phyloP scores from a whole-genome alignment of 2,329 filamentous ascomycete genomes.

The Cladosporium velox region DNA sequence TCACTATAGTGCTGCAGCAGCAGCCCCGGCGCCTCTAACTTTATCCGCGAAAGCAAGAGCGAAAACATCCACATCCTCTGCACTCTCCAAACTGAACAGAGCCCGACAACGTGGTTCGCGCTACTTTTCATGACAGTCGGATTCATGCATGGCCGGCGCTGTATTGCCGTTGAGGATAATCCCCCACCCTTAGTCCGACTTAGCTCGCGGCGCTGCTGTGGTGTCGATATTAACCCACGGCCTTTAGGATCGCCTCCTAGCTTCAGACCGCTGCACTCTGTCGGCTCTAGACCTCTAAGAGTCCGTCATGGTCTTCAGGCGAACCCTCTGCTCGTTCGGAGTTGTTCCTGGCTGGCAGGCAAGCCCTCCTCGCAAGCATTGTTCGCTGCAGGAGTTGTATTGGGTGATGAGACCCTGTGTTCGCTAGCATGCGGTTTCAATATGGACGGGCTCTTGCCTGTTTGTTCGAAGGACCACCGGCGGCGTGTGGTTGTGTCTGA shows the following conservation, averaged over 20 bases:
- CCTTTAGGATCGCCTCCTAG: background rate
- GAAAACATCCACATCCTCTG: background rate
- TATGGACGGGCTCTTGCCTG: background rate
- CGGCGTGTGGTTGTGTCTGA: background rate
- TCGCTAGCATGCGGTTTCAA: background rate
- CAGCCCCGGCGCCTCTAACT: background rate
- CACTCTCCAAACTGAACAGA: background rate
- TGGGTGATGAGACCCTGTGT: background rate
- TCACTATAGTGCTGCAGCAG: background rate
- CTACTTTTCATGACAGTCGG: background rate
- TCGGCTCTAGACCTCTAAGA: background rate
- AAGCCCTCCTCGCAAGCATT: background rate
- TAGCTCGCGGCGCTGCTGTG: background rate
- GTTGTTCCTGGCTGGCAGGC: too few species aligned
- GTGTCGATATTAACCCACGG: background rate
- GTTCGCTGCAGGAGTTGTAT: background rate
- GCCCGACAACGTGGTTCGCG: background rate
- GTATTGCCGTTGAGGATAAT: background rate
- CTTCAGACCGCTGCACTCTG: background rate
- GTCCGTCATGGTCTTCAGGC: background rate
- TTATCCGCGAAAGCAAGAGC: background rate
- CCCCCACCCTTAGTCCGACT: background rate
- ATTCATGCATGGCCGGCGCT: background rate
- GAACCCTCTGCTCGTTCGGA: background rate
- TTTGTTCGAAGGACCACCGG: background rate